Evolutionary conservation across 441 rosid species (phyloP).

Genomic region (Pelargonium australe): DNA sequence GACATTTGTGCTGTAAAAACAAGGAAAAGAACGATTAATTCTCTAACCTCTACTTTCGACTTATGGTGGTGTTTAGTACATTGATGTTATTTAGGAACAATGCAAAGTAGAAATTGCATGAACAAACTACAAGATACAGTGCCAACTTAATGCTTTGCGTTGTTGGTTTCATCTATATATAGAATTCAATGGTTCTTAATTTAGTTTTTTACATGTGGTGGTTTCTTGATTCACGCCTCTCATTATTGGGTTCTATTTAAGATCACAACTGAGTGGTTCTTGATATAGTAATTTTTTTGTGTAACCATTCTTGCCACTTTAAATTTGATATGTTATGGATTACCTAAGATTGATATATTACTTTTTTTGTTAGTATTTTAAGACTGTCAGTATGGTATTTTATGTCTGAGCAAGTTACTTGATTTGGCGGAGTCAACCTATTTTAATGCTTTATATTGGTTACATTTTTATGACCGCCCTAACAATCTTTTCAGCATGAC

Average conservation of each 20-base stretch:
- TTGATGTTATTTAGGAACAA: too few species aligned
- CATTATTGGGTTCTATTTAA: conserved; percentile 2
- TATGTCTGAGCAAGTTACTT: neutral
- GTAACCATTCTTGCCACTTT: conserved; percentile 1
- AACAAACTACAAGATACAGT: neutral
- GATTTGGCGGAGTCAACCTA: neutral
- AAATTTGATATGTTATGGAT: neutral
- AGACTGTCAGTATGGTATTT: neutral
- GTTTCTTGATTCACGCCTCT: neutral
- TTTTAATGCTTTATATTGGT: neutral
- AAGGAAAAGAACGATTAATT: neutral
- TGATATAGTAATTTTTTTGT: neutral
- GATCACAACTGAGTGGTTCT: conserved; percentile 1
- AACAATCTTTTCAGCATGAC: neutral
- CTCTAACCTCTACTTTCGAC: too few species aligned
- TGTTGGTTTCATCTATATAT: conserved; percentile 7
- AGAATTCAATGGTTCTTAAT: neutral
- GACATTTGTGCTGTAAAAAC: neutral
- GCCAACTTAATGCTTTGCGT: neutral
- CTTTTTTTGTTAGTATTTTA: neutral
- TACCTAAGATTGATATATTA: neutral
- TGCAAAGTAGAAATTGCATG: too few species aligned
- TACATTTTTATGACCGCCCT: neutral
- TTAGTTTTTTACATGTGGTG: neutral
- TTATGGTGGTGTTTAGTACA: too few species aligned